phyloP scores from a whole-genome alignment of 2,329 filamentous ascomycete genomes.

The Rutstroemia sp. region DNA sequence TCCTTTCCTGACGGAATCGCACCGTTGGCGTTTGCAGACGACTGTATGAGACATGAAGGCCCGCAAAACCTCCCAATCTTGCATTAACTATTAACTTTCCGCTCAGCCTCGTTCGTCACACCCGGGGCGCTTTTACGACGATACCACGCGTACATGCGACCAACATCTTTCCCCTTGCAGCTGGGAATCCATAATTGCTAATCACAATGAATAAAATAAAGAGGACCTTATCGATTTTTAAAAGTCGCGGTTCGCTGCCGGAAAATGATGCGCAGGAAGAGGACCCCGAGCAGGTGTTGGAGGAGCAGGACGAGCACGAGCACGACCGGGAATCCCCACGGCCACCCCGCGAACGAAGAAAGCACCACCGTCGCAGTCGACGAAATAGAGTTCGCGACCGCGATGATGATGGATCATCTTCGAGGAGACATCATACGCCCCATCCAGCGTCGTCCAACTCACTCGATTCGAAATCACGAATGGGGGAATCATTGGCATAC shows the following conservation, averaged over 20 bases:
- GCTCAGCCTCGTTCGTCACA: neutral
- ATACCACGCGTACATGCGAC: neutral
- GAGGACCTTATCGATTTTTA: neutral
- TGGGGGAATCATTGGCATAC: constrained; percentile 2
- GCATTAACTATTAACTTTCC: neutral
- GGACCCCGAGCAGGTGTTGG: too few species aligned
- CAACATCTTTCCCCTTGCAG: neutral
- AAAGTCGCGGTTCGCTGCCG: neutral
- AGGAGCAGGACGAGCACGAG: neutral
- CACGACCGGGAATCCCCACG: neutral
- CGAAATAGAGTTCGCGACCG: neutral
- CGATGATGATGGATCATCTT: neutral
- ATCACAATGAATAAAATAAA: neutral
- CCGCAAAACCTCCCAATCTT: neutral
- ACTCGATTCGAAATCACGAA: constrained; percentile 2
- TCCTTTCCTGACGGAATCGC: neutral
- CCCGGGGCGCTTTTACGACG: neutral
- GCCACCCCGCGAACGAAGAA: neutral
- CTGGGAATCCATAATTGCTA: neutral
- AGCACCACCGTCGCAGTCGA: neutral
- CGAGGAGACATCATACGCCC: constrained; percentile 1
- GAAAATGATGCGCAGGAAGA: too few species aligned
- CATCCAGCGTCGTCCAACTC: neutral
- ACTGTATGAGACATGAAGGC: neutral
- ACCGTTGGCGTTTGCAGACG: neutral